Evolutionary conservation across 2,329 filamentous ascomycete genomes (phyloP), one percentile per base, ranked within the genome.

Genomic region (Aspergillus brunneoviolaceus): DNA sequence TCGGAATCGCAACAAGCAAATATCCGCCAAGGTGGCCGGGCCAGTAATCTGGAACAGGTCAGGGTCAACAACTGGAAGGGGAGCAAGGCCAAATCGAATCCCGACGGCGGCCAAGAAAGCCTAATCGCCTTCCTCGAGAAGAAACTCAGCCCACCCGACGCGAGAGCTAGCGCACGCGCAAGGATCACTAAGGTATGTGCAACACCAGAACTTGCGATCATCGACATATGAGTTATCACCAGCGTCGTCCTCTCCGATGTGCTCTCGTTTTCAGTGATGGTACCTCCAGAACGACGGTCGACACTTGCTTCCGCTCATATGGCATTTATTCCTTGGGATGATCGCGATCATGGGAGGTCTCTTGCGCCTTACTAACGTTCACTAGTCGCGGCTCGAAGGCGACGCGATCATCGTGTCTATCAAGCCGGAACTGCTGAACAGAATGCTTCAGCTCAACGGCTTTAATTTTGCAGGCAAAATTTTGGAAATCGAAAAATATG

Each of bases 181-280:
- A 86, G 82, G 72, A 87, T 93, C 64, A 87, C 86, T 79, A 91
- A 91, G 87, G 90, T 92, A 90, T 86, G 88, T 89, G 75, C 77
- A 74, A 76, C 72, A 76, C 67, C 69, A 74, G 69, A 70, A 71
- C 73, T 74, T 64, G 71, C 74, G 74, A 72, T 77, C 74, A 76
- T 69, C 74, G 74, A 72, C 74, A 73, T 29, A 29, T 73, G 68
- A 66, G 39, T 45, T 45, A 67, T 66, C 63, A 68, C 69, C 73
- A 70, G 67, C 65, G 66, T 71, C 66, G 65, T 69, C 67, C 64
- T 74, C 68, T 72, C 69, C 72, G 70, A 68, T 75, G 69, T 73
- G 70, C 70, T 70, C 68, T 77, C 70, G 74, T 76, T 76, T 73
- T 72, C 73, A 73, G 63, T 65, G 75, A 76, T 75, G 77, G 76